phyloP scores from a whole-genome alignment of 1,139 yeast species.

The Scheffersomyces titani region DNA sequence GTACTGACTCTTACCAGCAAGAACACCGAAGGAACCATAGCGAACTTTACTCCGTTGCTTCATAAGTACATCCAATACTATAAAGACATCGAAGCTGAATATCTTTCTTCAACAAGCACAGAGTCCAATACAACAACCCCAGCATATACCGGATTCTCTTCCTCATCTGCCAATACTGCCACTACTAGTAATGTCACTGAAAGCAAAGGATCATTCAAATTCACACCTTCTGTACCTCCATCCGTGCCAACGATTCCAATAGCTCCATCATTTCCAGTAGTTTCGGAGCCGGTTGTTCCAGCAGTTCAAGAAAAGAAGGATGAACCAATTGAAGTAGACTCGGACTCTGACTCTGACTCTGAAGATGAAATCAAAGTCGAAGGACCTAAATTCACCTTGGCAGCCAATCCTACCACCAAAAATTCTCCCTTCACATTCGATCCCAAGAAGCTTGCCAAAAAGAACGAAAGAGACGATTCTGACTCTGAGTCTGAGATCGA shows the following conservation, averaged over 20 bases:
- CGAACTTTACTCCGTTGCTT: conserved; percentile 58
- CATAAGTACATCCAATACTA: conserved; percentile 62
- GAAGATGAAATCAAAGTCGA: conserved; percentile 50
- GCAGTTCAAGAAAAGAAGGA: conserved; percentile 1
- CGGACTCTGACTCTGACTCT: conserved; percentile 32
- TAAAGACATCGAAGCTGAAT: conserved; percentile 35
- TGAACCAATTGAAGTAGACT: conserved; percentile 9
- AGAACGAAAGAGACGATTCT: conserved; percentile 39
- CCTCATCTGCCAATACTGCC: conserved; percentile 5
- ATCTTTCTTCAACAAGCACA: neutral
- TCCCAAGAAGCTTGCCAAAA: conserved; percentile 42
- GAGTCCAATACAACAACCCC: neutral
- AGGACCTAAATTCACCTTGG: conserved; percentile 66
- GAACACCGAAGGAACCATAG: conserved; percentile 48
- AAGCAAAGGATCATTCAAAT: neutral
- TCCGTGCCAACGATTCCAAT: conserved; percentile 2
- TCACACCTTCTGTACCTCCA: neutral
- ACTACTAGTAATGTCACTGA: conserved; percentile 4
- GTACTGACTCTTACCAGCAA: conserved; percentile 49
- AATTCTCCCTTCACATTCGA: conserved; percentile 61
- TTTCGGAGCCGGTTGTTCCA: neutral
- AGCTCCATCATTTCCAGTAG: conserved; percentile 3
- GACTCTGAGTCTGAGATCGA: conserved; percentile 58
- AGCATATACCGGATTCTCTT: neutral
- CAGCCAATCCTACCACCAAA: conserved; percentile 53